Evolutionary conservation across 495 filamentous ascomycete genomes (phyloP).

Genomic region (Parmelia sp.): DNA sequence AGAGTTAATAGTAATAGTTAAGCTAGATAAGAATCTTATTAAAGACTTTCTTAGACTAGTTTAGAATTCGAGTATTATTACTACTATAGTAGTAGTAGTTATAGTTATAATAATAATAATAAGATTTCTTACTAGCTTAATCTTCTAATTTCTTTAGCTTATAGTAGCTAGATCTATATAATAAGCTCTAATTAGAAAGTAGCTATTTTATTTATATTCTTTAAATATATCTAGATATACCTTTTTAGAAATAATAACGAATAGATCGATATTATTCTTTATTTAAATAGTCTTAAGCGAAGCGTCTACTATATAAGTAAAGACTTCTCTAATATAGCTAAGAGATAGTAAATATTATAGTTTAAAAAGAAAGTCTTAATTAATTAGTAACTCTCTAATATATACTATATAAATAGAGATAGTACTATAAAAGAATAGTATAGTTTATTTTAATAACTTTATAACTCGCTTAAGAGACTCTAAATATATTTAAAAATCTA

Average conservation of each 20-base stretch:
- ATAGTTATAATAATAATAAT: no score
- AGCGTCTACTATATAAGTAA: neutral
- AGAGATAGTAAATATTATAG: neutral
- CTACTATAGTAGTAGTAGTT: neutral
- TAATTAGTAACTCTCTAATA: neutral
- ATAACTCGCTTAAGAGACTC: no score
- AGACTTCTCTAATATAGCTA: neutral
- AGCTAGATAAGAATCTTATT: neutral
- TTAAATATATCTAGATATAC: neutral
- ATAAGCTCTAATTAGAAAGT: neutral
- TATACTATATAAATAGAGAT: no score
- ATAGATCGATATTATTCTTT: neutral
- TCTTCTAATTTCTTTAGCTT: no score
- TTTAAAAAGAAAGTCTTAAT: slow-evolving; percentile 5
- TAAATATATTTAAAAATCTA: no score
- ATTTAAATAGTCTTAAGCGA: neutral
- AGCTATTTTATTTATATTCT: neutral
- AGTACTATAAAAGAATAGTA: no score
- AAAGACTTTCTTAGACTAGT: neutral
- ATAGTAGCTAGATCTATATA: no score
- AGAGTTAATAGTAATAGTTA: neutral
- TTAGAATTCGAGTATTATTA: neutral
- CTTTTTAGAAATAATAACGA: no score
- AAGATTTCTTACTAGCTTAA: no score
- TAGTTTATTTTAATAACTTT: no score